Percentiles rank a stretch among this genome's conserved stretches.
phyloP scores from a whole-genome alignment of 805 yeast genomes.

The Starmerella riodocensis region DNA sequence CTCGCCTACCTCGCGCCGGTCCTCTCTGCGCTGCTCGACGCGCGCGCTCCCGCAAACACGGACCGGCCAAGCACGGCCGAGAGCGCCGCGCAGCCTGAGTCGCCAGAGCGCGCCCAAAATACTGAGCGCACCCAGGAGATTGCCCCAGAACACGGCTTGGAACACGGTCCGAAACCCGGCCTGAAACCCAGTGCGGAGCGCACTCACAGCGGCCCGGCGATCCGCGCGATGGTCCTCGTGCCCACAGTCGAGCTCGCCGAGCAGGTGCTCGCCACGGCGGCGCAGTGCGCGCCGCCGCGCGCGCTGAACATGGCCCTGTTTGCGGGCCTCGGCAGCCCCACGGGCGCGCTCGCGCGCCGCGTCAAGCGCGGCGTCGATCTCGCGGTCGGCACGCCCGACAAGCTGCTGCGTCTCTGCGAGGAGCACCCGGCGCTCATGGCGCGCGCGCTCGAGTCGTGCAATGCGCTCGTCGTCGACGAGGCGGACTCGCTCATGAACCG shows the following conservation, averaged over 20 bases:
- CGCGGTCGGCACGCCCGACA: slow-evolving; percentile 75
- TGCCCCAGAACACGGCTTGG: not conserved
- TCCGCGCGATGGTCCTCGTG: slow-evolving; percentile 62
- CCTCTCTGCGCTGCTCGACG: slow-evolving; percentile 51
- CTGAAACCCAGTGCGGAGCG: too few species aligned
- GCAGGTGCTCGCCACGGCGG: slow-evolving; percentile 47
- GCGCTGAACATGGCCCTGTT: slow-evolving; percentile 9
- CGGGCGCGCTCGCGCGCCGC: slow-evolving; percentile 20
- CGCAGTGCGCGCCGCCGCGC: slow-evolving; percentile 14
- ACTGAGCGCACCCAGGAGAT: not conserved
- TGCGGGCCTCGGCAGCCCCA: slow-evolving; percentile 8
- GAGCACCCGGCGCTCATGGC: slow-evolving; percentile 24
- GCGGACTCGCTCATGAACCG: slow-evolving; percentile 86
- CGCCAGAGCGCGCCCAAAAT: not conserved
- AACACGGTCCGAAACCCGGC: not conserved
- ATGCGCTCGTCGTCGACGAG: slow-evolving; percentile 69
- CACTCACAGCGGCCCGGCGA: slow-evolving; percentile 22
- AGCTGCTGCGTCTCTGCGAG: slow-evolving; percentile 34
- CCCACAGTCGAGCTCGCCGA: slow-evolving; percentile 84
- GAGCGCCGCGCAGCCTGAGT: not conserved
- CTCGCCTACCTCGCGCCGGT: slow-evolving; percentile 78
- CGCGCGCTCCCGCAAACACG: too few species aligned
- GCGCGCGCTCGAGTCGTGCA: slow-evolving; percentile 32
- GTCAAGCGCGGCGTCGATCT: slow-evolving; percentile 48
- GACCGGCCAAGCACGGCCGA: too few species aligned